Base-by-base conservation (phyloP, 75 land plant genomes). In the Pinus albicaulis region DNA sequence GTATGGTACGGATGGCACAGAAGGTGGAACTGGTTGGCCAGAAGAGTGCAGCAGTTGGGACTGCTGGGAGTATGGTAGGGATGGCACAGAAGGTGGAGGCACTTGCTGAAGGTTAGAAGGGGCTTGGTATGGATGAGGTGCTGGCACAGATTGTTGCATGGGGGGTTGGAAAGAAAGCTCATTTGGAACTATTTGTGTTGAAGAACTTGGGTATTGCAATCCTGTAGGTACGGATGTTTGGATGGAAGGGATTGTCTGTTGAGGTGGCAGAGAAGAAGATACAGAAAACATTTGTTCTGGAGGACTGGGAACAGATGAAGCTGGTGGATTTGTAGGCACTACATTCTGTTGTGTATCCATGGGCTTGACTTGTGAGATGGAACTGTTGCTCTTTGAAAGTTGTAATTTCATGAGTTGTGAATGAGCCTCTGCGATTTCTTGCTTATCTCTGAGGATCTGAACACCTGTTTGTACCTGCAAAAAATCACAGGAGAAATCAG, bases 401-500 rank as follows among this genome's bases (percentile, higher is more conserved):
- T 90, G 89, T 23, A 92, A 78, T 84, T 92, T 87, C 24, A 72
- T 71, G 44, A 89, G 82, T 55, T 90, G 87, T 6, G 85, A 69
- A 38, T 88, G 93, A 59, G 95, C 88, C 12, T 94, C 95, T 7
- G 82, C 69, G 60, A 79, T 80, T 63, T 94, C 93, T 80, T 96
- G 99, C 82, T 87, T 94, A 63, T 92, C 98, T 38, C 84, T 89
- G 56, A 96, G 25, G 20, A 87, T 79, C 63, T 89, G 90, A 34
- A 96, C 88, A 13, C 92, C 88, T 14, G 89, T 71, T 84, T 92
- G 95, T 11, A 96, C 93, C 99, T 96, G 89, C 77, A 77, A 57
- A 83, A 41, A 55, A 17, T 7, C 22, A 59, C 61, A 12, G 61
- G 2, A 48, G 11, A 10, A 10, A 48, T 48, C 11, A 11, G 11